phyloP scores from a whole-genome alignment of 73 alveolate species.

The Paramecium biaurelia region DNA sequence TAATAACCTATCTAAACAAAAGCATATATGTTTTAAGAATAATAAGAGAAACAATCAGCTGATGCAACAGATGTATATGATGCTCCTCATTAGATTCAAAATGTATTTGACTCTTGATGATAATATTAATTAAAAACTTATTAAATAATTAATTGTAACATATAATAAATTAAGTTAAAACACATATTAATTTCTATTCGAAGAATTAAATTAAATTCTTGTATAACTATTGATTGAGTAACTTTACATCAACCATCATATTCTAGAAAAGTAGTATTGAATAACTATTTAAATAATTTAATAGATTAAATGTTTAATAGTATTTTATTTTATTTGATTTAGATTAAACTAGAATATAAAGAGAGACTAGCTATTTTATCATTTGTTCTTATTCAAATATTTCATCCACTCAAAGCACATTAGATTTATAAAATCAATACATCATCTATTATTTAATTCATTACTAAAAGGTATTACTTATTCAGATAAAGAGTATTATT shows the following conservation, averaged over 20 bases:
- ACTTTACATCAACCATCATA: neutral
- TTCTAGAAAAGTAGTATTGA: neutral
- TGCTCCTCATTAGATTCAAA: neutral
- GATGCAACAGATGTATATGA: constrained; percentile 23
- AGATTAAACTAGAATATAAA: too few relatives aligned
- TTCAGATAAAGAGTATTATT: too few relatives aligned
- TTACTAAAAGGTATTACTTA: neutral
- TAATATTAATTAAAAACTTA: neutral
- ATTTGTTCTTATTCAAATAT: too few relatives aligned
- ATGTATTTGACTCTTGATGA: neutral
- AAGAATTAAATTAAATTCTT: too few relatives aligned
- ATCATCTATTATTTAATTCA: neutral
- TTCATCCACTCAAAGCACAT: neutral
- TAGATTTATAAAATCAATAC: neutral
- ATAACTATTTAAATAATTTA: too few relatives aligned
- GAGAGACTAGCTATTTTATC: neutral
- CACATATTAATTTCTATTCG: too few relatives aligned
- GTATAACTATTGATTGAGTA: neutral
- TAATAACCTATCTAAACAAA: neutral
- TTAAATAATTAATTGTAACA: neutral
- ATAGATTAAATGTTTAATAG: too few relatives aligned
- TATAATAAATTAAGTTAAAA: too few relatives aligned
- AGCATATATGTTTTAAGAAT: constrained; percentile 11
- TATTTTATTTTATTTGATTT: too few relatives aligned
- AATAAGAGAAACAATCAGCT: neutral